Conservation (phyloP, 2,329 filamentous ascomycete genomes). For the Fusarium graminum region DNA sequence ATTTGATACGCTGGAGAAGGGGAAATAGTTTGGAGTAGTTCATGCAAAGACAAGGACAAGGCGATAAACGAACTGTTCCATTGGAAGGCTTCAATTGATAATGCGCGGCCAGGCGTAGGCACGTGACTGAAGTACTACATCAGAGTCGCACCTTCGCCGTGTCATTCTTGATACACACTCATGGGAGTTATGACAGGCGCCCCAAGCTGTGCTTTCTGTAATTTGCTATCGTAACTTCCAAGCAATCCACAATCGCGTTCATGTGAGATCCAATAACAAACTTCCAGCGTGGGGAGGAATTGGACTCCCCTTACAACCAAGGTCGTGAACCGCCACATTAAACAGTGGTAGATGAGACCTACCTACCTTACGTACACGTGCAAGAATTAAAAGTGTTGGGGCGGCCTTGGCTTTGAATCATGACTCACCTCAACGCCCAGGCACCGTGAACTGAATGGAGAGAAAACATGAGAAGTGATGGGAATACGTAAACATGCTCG, state of each 20-base stretch:
- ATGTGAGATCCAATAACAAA: conserved; percentile 1
- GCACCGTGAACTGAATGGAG: background rate
- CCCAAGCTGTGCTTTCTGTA: background rate
- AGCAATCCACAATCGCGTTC: background rate
- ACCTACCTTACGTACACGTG: background rate
- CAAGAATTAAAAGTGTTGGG: background rate
- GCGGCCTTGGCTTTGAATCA: background rate
- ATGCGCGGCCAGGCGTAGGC: conserved; percentile 4
- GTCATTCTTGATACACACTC: background rate
- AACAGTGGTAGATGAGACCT: background rate
- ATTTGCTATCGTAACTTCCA: conserved; percentile 5
- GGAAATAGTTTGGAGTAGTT: conserved; percentile 10
- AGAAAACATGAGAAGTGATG: conserved; percentile 8
- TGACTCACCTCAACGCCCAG: conserved; percentile 3
- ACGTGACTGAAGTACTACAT: conserved; percentile 20
- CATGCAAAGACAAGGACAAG: conserved; percentile 34
- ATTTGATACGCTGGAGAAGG: conserved; percentile 14
- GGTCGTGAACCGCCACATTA: background rate
- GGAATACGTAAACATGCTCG: background rate
- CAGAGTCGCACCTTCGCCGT: conserved; percentile 13
- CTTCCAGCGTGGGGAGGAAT: background rate
- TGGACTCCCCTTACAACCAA: background rate
- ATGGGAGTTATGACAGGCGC: background rate
- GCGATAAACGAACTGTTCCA: background rate
- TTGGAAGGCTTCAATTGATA: conserved; percentile 26